Evolutionary conservation across 441 rosid genomes (phyloP), one percentile per base, ranked within the genome.

Genomic region (Pelargonium citronellum): DNA sequence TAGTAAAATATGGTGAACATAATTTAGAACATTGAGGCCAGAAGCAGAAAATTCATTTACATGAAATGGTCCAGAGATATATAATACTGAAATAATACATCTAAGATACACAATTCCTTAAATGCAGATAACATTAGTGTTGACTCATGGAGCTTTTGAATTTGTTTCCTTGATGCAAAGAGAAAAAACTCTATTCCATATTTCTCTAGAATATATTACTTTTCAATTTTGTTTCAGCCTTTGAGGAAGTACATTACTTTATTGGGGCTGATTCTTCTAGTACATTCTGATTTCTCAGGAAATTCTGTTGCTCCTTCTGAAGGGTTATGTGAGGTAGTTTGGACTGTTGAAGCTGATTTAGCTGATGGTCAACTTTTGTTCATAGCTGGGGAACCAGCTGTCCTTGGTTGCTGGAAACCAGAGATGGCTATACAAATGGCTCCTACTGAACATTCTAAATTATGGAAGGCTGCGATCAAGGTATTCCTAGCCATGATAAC

Each of bases 371-470:
- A 89, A 71, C 80, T 73, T 79, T 85, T 91, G 61, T 94, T 81
- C 55, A 20, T 94, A 73, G 79, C 91, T 47, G 98, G 98, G 72
- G 97, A 94, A 80, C 90, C 86, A 70, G 64, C 72, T 51, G 81
- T 83, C 69, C 78, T 94, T 68, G 98, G 98, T 66, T 75, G 87
- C 78, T 91, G 98, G 98, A 85, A 91, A 49, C 90, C 92, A 53
- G 84, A 87, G 73, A 78, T 77, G 79, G 98, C 97, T 27, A 67
- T 89, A 70, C 79, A 77, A 24, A 86, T 94, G 97, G 77, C 77
- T 79, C 87, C 88, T 69, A 78, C 88, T 27, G 81, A 74, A 68
- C 80, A 83, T 65, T 70, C 73, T 64, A 89, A 85, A 75, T 72
- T 83, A 69, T 91, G 98, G 98, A 81, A 74, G 80, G 91, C 87